Evolutionary conservation across 805 yeast species (phyloP).

Genomic region (Torulaspora franciscae): DNA sequence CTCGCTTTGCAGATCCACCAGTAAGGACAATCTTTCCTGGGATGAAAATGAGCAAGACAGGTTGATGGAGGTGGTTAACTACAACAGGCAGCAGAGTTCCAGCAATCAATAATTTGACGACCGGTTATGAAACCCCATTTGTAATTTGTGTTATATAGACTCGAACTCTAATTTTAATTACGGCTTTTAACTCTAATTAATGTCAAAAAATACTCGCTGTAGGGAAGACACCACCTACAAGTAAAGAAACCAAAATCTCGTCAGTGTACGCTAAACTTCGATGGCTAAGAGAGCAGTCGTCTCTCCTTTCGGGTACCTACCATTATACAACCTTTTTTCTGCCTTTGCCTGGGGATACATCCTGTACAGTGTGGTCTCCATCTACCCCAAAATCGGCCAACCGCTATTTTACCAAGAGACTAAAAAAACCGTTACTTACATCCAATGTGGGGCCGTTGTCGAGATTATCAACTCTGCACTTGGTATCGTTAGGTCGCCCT

Average conservation of each 20-base stretch:
- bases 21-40: constrained; percentile 33
- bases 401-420: constrained; percentile 61
- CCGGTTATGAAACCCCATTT: constrained; percentile 1
- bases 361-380: constrained; percentile 40
- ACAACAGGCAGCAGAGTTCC: constrained; percentile 18
- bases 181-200: neutral
- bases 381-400: constrained; percentile 50
- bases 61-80: constrained; percentile 26
- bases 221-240: neutral
- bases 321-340: constrained; percentile 49
- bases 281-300: constrained; percentile 22
- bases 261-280: neutral
- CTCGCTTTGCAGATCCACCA: constrained; percentile 32
- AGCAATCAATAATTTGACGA: constrained; percentile 7
- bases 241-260: neutral
- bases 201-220: neutral
- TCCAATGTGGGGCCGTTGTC: constrained; percentile 75
- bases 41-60: constrained; percentile 29
- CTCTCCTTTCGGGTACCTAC: constrained; percentile 32
- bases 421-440: constrained; percentile 50
- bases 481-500: constrained; percentile 82
- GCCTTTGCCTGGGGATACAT: constrained; percentile 53
- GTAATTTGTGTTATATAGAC: constrained; percentile 8
- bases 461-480: constrained; percentile 74
- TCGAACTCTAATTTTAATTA: constrained; percentile 1